Percentiles rank a stretch among this genome's conserved stretches.
Conservation (phyloP, 176 grass and related monocot species). For the Cenchrus purpureus region DNA sequence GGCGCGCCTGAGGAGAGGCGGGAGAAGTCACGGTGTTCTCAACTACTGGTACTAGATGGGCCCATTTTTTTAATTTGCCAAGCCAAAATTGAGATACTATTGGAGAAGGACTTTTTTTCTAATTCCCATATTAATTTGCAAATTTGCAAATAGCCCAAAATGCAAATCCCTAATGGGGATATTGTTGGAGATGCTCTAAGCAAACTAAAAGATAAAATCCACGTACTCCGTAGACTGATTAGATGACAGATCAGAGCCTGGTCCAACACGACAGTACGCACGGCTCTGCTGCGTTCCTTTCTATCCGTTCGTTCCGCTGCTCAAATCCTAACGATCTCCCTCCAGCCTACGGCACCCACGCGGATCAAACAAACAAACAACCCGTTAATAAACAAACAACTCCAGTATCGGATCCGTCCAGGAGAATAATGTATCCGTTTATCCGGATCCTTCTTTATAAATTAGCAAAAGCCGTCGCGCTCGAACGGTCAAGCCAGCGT, state of each 20-base stretch:
- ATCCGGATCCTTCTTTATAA: not conserved
- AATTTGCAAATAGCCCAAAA: no score
- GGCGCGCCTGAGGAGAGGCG: no score
- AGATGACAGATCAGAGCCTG: not conserved
- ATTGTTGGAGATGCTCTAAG: no score
- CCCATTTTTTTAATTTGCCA: no score
- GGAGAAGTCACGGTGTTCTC: no score
- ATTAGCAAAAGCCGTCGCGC: not conserved
- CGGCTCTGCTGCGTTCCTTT: not conserved
- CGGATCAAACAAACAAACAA: conserved; percentile 24
- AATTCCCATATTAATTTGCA: no score
- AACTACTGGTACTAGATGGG: no score
- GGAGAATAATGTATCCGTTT: not conserved
- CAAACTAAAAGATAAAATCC: not conserved
- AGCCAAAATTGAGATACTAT: no score
- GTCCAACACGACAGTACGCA: not conserved
- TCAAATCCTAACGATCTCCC: not conserved
- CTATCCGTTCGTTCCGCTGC: no score
- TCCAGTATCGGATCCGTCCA: not conserved
- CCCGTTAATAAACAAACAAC: not conserved
- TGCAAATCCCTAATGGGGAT: no score
- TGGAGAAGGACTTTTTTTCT: no score
- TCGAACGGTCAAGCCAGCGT: not conserved
- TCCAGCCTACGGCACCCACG: no score
- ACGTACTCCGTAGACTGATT: not conserved